Percentiles rank a stretch among this genome's conserved stretches.
These are phyloP conservation scores for Solanum megistacrolobum DNA, from an alignment of 257 asterid species.

Conservation along the genomic window DNA sequence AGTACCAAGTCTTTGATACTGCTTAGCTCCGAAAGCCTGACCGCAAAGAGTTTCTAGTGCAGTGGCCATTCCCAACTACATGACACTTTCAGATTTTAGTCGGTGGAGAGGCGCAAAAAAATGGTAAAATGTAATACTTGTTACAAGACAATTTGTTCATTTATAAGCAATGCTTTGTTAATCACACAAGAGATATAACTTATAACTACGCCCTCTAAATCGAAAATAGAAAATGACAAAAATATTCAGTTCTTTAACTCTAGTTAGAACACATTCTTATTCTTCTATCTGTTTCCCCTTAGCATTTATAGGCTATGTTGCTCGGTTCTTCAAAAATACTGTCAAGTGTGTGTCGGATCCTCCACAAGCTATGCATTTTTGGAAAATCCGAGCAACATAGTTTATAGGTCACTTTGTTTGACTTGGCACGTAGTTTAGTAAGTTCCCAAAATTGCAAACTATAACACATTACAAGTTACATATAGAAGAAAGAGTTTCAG, in stretches of 20 bases:
- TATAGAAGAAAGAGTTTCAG: neutral
- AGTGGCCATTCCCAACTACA: constrained; percentile 75
- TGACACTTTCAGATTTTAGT: neutral
- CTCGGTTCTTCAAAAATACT: neutral
- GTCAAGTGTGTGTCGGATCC: neutral
- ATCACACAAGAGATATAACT: neutral
- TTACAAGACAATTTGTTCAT: neutral
- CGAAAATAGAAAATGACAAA: neutral
- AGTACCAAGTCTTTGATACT: constrained; percentile 56
- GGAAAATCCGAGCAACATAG: neutral
- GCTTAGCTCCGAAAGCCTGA: constrained; percentile 78
- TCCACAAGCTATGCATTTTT: neutral
- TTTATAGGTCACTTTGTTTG: neutral
- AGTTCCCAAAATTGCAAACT: neutral
- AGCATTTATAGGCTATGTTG: neutral
- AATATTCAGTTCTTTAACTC: neutral
- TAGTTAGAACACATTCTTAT: neutral
- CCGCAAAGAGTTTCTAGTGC: constrained; percentile 79
- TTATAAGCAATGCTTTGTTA: neutral
- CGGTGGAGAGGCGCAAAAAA: neutral
- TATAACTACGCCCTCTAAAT: neutral
- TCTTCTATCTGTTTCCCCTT: neutral
- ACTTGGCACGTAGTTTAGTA: neutral
- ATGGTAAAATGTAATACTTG: neutral
- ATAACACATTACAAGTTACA: neutral